Base-by-base conservation (phyloP, 805 yeast genomes). In the Ogataea kodamae region DNA sequence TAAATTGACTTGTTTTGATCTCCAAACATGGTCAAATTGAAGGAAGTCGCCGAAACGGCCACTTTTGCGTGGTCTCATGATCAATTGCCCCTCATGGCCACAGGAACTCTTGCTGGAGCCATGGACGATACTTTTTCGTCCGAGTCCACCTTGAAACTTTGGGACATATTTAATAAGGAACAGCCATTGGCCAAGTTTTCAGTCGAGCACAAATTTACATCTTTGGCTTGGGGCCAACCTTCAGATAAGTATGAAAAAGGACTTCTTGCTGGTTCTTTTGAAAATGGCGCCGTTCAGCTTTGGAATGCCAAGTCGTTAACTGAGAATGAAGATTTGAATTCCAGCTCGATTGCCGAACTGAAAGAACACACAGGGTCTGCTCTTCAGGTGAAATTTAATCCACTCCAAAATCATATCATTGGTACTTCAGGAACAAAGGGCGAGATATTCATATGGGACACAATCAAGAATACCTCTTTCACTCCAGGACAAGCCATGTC, bases 81-180 rank as follows among this genome's bases (percentile, higher is more conserved):
- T 47, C 59, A 68, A 25, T 62, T 78, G 42, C 97, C 97, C 11
- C 61, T 75, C 34, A 57, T 92, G 46, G 97, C 88, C 14, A 76
- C 96, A 2, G 98, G 96, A 14, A 83, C 96, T 0, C 83, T 86
- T n/a, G 89, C 97, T 0, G 97, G 97, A 6, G 94, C 96, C 9
- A 82, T 92, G 49, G 96, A 87, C 56, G 84, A 83, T 25, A 78
- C 81, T 55, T 89, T 89, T 60, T 78, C 89, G 24, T 77, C 92
- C 13, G 70, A 78, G 18, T 78, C 96, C 2, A 61, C 72, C n/a
- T 64, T 92, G 38, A 89, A 87, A 50, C 67, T 92, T 40, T 82
- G 94, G 84, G 78, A 82, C 41, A 70, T 84, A 7, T 68, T 79
- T 37, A 54, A 65, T 26, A 43, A 67, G 6, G 61, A 54, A 23